Evolutionary conservation across 768 basidiomycete genomes (phyloP), one percentile per base, ranked within the genome.

Genomic region (Hygrophorus pudorinus): DNA sequence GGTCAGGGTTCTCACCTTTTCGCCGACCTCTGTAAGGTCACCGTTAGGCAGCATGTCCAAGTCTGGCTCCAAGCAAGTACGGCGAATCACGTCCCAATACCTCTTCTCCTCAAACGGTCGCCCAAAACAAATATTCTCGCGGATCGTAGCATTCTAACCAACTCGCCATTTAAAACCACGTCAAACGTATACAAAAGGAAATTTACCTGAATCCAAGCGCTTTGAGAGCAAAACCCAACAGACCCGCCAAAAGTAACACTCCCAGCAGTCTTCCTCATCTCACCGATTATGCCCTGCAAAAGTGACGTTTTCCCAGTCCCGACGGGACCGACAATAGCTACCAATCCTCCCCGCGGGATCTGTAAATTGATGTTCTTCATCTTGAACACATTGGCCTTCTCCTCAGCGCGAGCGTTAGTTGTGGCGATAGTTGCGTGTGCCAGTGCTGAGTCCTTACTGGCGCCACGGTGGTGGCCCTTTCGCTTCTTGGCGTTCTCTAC

Each of bases 121-220:
- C 30, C 91, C 91, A 47, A 96, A 96, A 50, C 84, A 79, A 43
- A 96, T 78, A 53, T 94, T 96, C 36, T 94, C 89, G 41, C 88
- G 73, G 28, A 93, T 76, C 0, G 90, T 93, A 0, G 87, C 75
- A 59, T 88, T 85, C 78, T 83, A 30, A 14, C 24, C 24, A 24
- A 7, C 7, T 7, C n/a, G 9, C 7, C 29, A 27, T 14, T 11
- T 34, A 10, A 27, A n/a, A 39, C 38, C 20, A 28, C 10, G 30
- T 44, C 13, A 39, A 51, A 40, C 12, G 18, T 16, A 27, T 38
- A 34, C 5, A 50, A 46, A 43, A 27, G 16, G 36, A 7, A 46
- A 46, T 47, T 49, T 46, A 75, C 79, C 61, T 91, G 87, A 46
- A 97, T 93, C 90, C 91, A 96, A 9, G 91, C 83, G 35, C 71